Evolutionary conservation across 495 filamentous ascomycete species (phyloP), one percentile per base, ranked within the genome.

Genomic region (Physcia stellaris): DNA sequence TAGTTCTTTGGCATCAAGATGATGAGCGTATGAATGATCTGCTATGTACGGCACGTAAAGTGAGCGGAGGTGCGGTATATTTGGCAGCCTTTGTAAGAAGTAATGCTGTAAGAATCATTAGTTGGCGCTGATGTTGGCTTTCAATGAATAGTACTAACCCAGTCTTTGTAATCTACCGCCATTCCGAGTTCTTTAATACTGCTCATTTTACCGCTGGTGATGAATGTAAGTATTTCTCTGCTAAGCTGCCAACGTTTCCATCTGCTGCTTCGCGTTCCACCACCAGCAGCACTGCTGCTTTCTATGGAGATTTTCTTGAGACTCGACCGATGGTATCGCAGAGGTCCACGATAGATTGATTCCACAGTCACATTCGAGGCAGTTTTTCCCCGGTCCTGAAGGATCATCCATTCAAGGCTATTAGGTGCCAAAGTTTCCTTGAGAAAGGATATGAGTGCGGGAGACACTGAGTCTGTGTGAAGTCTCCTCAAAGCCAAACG

Each of bases 361-460:
- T 86, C 78, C 32, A 90, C 68, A 4, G 74, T 66, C 2, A 94
- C 77, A 12, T 60, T 55, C 1, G 71, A 71, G 13, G 66, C 52
- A 40, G 73, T 67, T 6, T 57, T 59, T 18, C 63, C 66, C 5
- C 72, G 68, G 46, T 94, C 85, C 57, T 92, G 85, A 34, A 96
- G 55, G 51, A 86, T 88, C 13, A 94, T 59, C 16, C 80, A 77
- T 57, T 96, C 83, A 7, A 96, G 61, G 2, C 75, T 80, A 53
- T 96, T 83, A 2, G 88, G 88, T 19, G 78, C 80, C 21, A 94
- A 69, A 0, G 85, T 78, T 43, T 93, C 83, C 41, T 80, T 85
- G 36, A 94, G 69, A 49, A 94, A 94, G 6, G 68, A 63, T 28
- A 94, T 73, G n/a, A 96, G 58, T 17, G 77, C 68, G 15, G 72